Base-by-base conservation (phyloP, 2,329 filamentous ascomycete species). In the Cephalotrichum gorgonifer region DNA sequence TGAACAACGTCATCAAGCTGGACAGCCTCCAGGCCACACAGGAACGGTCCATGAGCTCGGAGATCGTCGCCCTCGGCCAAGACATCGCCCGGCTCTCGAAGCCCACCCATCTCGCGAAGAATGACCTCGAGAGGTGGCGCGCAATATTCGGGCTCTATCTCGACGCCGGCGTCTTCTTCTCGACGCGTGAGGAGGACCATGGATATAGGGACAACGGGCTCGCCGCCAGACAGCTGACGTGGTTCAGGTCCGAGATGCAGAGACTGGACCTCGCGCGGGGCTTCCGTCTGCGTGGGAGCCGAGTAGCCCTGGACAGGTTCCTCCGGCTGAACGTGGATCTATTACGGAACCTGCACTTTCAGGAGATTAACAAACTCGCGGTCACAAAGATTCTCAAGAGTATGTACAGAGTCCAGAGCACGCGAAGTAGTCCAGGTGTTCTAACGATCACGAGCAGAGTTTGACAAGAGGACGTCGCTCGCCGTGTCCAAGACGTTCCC, bases 341-440 rank as follows among this genome's bases (percentile, higher is more conserved):
- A n/a, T 72, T 94, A n/a, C 83, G 83, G 53, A 85, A 85, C 47
- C 73, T 95, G 54, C 82, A 83, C 51, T 95, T 94, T 56, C 86
- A 90, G 58, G 88, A 93, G 60, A 81, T 94, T 54, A 94, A 95
- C 58, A 78, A 79, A 54, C 76, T 76, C 27, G 88, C 88, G 1
- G 79, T 93, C 57, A 71, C 71, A 30, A 95, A 95, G 64, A 95
- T 95, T 47, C 67, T 95, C 48, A 95, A 95, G 64, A 95, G 83
- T 85, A 62, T 53, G 76, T 64, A 17, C 12, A 14, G n/a, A 22
- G 26, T 31, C 30, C 8, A n/a, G 30, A 11, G 12, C 17, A 9
- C 2, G 35, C 17, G 35, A 38, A 20, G n/a, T 17, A 8, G 33
- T n/a, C 17, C 17, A 9, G 3, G 22, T 3, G 12, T 39, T 22